These are phyloP conservation scores for Lactarius vividus DNA, from an alignment of 768 basidiomycete species.

Conservation along the genomic window DNA sequence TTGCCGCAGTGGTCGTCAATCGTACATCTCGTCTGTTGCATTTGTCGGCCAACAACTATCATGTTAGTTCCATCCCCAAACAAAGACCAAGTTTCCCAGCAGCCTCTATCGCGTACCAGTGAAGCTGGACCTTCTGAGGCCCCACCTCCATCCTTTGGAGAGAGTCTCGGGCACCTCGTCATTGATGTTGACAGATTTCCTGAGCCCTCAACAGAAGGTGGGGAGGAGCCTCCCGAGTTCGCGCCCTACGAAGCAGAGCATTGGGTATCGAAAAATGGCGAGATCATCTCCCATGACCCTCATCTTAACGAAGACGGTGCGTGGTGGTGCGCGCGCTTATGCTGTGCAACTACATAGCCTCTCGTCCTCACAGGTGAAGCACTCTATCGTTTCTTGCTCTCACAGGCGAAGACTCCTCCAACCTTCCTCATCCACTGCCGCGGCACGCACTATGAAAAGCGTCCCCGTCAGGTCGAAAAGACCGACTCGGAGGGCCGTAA, in stretches of 20 bases:
- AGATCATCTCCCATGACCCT: slow-evolving; percentile 66
- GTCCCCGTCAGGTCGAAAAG: slow-evolving; percentile 45
- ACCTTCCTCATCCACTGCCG: slow-evolving; percentile 45
- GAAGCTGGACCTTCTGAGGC: slow-evolving; percentile 17
- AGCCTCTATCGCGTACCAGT: background rate
- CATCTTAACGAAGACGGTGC: slow-evolving; percentile 66
- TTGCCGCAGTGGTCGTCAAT: too few species aligned
- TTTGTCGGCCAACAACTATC: background rate
- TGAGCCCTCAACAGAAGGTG: slow-evolving; percentile 33
- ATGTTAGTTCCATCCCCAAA: background rate
- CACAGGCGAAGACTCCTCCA: slow-evolving; percentile 49
- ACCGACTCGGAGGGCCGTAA: slow-evolving; percentile 37
- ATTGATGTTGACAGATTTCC: slow-evolving; percentile 31
- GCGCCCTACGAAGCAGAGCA: slow-evolving; percentile 61
- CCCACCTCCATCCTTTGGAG: slow-evolving; percentile 28
- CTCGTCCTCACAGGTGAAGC: slow-evolving; percentile 50
- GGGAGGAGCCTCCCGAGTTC: slow-evolving; percentile 58
- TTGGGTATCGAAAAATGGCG: slow-evolving; percentile 45
- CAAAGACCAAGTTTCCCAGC: slow-evolving; percentile 3
- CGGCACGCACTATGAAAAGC: slow-evolving; percentile 58
- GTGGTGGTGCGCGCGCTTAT: slow-evolving; percentile 23
- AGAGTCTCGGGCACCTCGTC: slow-evolving; percentile 27
- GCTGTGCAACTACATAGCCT: slow-evolving; percentile 5
- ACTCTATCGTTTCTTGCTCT: slow-evolving; percentile 72
- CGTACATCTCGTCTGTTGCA: background rate